Percentiles rank a stretch among this genome's conserved stretches.
Conservation (phyloP, 257 asterid species). For the Nicotiana otophora region DNA sequence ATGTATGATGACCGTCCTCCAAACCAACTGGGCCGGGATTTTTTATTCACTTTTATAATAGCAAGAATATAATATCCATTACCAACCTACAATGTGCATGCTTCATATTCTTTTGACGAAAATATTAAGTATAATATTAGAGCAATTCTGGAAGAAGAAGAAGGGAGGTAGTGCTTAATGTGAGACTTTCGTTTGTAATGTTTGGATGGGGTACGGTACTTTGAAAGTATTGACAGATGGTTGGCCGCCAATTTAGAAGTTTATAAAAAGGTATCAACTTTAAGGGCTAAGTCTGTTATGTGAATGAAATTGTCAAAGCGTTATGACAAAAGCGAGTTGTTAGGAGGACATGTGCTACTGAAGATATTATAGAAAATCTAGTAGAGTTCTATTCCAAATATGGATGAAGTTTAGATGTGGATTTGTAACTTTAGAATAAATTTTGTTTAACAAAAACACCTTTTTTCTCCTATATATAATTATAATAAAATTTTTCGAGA, state of each 20-base stretch:
- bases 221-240: background rate
- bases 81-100: background rate
- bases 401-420: background rate
- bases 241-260: slow-evolving; percentile 9
- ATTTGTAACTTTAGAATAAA: background rate
- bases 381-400: background rate
- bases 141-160: background rate
- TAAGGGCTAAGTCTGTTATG: background rate
- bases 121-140: background rate
- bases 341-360: background rate
- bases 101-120: background rate
- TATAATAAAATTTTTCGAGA: background rate
- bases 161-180: background rate
- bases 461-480: too few species aligned
- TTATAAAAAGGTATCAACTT: background rate
- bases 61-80: background rate
- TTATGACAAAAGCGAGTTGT: background rate
- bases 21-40: too few species aligned
- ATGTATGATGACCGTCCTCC: too few species aligned
- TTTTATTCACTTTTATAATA: background rate
- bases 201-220: background rate
- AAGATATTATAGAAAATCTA: background rate
- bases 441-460: too few species aligned
- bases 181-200: background rate
- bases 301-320: background rate